Base-by-base conservation (phyloP, 2,329 filamentous ascomycete genomes). In the Paecilomyces fulvus region DNA sequence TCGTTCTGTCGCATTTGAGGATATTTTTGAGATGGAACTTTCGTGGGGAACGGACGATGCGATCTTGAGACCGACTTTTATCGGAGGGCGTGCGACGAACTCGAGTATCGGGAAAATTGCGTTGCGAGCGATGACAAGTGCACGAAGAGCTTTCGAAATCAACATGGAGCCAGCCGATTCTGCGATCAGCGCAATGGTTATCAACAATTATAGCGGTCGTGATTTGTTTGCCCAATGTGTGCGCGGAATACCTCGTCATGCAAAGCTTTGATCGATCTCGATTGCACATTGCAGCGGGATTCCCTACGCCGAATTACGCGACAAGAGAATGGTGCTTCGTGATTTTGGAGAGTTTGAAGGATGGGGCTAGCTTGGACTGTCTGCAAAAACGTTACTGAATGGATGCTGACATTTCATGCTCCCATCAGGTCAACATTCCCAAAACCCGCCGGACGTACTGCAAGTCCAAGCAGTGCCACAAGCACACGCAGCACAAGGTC, bases 371-470 rank as follows among this genome's bases (percentile, higher is more conserved):
- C 56, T 62, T 57, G 49, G 54, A 52, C 57, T 55, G 58, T 49
- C 6, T 11, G 28, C 1, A 60, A 31, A 21, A 37, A 20, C 21
- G 55, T 54, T 49, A 49, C 58, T 54, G 37, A 56, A 48, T 59
- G 58, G 52, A 64, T 55, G 63, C 67, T 70, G 60, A 69, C 64
- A 51, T 59, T 57, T 60, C 25, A 58, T 60, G 54, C 28, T 55
- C 58, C 51, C 57, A 54, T 58, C 66, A 92, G 92, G 91, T 96
- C 84, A 96, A 96, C 89, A 89, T 96, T 83, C 91, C 92, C 75
- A 96, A 96, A 85, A 96, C 91, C 78, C 87, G 91, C 77, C 89
- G 90, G 83, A 96, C 92, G 79, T 96, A 91, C 83, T 95, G 90
- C 90, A 95, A 95, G 85, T 89, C 89, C 83, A 92, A 88, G 84